Evolutionary conservation across 305 asterid genomes (phyloP).

Genomic region (Rubia occidens): DNA sequence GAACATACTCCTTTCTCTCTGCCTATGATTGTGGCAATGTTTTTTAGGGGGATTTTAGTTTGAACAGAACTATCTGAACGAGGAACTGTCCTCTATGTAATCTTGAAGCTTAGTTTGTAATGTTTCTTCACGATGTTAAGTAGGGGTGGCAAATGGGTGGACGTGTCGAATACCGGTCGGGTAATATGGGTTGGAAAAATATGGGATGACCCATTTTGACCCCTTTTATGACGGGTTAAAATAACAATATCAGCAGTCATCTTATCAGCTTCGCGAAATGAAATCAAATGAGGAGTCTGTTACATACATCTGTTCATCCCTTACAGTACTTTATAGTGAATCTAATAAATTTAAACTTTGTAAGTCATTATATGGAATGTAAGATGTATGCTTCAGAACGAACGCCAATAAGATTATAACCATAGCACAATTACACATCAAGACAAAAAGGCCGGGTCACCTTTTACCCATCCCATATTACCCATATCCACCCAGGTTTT

Average conservation of each 20-base stretch:
- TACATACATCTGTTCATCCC: background rate
- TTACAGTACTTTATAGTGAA: background rate
- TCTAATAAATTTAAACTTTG: background rate
- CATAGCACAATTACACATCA: background rate
- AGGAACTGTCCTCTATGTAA: background rate
- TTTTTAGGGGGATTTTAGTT: background rate
- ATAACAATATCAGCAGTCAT: background rate
- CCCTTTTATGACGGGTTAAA: no score
- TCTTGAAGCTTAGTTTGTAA: background rate
- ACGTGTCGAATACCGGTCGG: no score
- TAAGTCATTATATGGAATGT: background rate
- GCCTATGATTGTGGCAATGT: background rate
- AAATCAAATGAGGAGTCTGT: background rate
- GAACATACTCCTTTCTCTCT: background rate
- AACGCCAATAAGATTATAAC: background rate
- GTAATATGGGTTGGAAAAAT: no score
- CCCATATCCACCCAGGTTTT: no score
- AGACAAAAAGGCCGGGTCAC: background rate
- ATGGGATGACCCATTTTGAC: no score
- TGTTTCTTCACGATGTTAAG: background rate
- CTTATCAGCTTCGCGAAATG: background rate
- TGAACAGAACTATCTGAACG: background rate
- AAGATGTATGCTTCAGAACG: background rate
- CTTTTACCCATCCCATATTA: no score
- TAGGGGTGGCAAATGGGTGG: no score